These are phyloP conservation scores for Coleophoma eucalyptorum DNA, from an alignment of 2,329 filamentous ascomycete genomes.

Conservation along the genomic window DNA sequence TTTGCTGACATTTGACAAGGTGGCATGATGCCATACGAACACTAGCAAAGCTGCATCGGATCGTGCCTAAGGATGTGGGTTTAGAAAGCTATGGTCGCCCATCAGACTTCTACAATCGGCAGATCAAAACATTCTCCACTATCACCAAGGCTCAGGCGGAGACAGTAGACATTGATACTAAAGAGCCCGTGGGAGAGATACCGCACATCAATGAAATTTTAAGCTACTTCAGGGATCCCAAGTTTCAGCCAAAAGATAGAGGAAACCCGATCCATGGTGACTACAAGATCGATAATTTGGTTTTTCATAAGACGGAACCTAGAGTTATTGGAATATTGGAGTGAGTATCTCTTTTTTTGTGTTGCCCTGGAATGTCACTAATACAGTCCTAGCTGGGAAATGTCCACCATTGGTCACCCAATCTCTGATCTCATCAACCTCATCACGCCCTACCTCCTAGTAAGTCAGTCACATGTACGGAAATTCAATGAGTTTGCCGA, in stretches of 20 bases:
- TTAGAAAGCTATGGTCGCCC: conserved; percentile 71
- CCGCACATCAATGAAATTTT: conserved; percentile 81
- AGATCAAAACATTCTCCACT: conserved; percentile 76
- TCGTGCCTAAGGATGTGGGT: conserved; percentile 62
- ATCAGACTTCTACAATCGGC: conserved; percentile 77
- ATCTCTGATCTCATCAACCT: conserved; percentile 88
- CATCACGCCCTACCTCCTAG: conserved; percentile 41
- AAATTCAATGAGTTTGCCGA: conserved; percentile 32
- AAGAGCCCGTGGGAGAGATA: conserved; percentile 72
- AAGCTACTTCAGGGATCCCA: conserved; percentile 68
- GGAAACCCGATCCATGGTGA: conserved; percentile 86
- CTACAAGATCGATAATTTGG: conserved; percentile 90
- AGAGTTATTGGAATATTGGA: conserved; percentile 90
- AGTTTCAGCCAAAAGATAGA: conserved; percentile 71
- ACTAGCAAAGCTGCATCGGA: conserved; percentile 79
- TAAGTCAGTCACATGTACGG: conserved; percentile 23
- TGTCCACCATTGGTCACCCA: conserved; percentile 96
- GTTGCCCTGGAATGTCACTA: no score
- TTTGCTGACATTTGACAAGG: conserved; percentile 32
- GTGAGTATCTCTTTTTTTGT: conserved; percentile 38
- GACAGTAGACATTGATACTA: conserved; percentile 72
- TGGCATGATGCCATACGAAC: conserved; percentile 84
- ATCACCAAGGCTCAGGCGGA: conserved; percentile 77
- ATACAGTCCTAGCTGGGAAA: conserved; percentile 68
- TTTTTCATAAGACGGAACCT: conserved; percentile 86